Base-by-base conservation (phyloP, 2,329 filamentous ascomycete species). In the Aspergillus floridensis region DNA sequence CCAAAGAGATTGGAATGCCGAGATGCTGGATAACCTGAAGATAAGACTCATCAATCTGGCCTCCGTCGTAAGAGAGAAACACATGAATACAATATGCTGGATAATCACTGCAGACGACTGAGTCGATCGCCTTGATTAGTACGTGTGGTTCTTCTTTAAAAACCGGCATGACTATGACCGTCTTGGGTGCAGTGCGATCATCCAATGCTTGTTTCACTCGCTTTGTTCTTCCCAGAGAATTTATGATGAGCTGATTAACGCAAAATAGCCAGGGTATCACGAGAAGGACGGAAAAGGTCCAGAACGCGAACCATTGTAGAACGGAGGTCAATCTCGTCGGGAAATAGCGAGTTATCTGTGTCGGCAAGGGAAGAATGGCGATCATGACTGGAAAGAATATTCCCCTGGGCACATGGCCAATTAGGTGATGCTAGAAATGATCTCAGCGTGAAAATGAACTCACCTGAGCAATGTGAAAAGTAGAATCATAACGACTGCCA, bases 291-390 rank as follows among this genome's bases (percentile, higher is more conserved):
- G 93, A 89, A 66, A 98, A 98, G 29, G 89, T 88, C 88, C 91
- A 97, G 75, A 98, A 98, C 4, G 92, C 93, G 71, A 98, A 96
- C 90, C 92, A 96, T 72, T 97, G 93, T 14, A 98, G 82, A 50
- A 90, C 82, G 2, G 73, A 76, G 46, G 95, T 89, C 81, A 95
- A 85, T 1, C 75, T 56, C 2, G 73, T 57, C 0, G 93, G 93
- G 77, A 93, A 96, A 66, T 90, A 84, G 60, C 84, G 81, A 7
- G 88, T 88, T 49, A 97, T 81, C 59, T 86, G 83, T 21, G 81
- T 77, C 0, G 93, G 93, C 2, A 98, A 81, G 0, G 93, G 93
- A 4, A 98, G 81, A 0, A 93, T 98, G 51, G 96, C 92, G 22
- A 97, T 77, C 92, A 98, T 96, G 65, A 97, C 90, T 0, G 93